Evolutionary conservation across 345 rosid genomes (phyloP).

Genomic region (Excoecaria agallocha): DNA sequence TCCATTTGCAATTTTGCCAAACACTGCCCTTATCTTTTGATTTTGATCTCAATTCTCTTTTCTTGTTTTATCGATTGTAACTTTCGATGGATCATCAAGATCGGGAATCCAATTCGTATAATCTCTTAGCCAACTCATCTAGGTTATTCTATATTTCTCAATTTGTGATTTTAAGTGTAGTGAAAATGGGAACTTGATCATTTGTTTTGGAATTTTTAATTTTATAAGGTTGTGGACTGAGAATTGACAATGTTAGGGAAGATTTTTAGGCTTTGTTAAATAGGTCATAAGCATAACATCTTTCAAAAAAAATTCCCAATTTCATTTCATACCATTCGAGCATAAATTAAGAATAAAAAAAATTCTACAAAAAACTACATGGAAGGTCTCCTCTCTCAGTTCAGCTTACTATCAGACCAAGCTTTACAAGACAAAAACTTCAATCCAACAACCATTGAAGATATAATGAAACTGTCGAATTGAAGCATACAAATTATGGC

Average conservation of each 20-base stretch:
- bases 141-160: not conserved
- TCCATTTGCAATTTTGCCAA: not conserved
- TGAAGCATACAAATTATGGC: slow-evolving; percentile 83
- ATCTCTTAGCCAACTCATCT: slow-evolving; percentile 31
- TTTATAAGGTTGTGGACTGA: not conserved
- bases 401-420: too few relatives aligned
- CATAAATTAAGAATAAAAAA: too few relatives aligned
- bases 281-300: not conserved
- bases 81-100: slow-evolving; percentile 31
- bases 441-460: slow-evolving; percentile 68
- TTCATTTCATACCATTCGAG: not conserved
- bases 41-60: not conserved
- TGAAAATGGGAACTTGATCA: not conserved
- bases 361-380: too few relatives aligned
- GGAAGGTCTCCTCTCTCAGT: slow-evolving; percentile 78
- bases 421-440: slow-evolving; percentile 66
- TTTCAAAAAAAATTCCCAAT: not conserved
- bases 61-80: not conserved
- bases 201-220: not conserved
- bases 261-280: not conserved
- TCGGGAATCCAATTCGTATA: slow-evolving; percentile 38
- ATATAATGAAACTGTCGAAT: slow-evolving; percentile 75
- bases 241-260: not conserved
- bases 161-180: not conserved
- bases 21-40: not conserved